phyloP scores from a whole-genome alignment of 163 green algal genomes.

The Scenedesmus sp. region DNA sequence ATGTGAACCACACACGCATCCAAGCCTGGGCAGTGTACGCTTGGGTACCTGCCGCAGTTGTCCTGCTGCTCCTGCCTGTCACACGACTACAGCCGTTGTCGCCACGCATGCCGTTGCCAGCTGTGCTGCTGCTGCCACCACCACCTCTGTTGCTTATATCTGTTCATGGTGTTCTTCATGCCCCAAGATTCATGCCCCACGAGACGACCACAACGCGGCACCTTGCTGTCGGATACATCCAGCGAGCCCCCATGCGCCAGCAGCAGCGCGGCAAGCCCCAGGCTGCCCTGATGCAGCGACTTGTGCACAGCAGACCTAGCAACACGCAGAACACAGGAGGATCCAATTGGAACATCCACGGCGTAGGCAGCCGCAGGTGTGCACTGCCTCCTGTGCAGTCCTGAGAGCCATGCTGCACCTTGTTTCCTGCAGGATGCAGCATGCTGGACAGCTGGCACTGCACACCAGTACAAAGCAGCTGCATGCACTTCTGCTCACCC shows the following conservation, averaged over 20 bases:
- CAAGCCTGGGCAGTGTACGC: no score
- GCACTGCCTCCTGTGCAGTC: neutral
- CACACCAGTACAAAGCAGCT: no score
- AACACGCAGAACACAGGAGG: neutral
- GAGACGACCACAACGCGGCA: constrained; percentile 27
- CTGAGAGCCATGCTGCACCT: neutral
- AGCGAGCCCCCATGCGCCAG: constrained; percentile 78
- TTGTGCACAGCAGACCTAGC: constrained; percentile 75
- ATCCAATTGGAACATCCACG: neutral
- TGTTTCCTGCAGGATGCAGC: neutral
- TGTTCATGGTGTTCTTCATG: no score
- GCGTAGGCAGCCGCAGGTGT: neutral
- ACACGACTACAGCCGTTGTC: neutral
- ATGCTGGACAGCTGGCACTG: no score
- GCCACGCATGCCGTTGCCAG: no score
- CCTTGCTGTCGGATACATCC: constrained; percentile 74
- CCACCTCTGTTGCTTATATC: neutral
- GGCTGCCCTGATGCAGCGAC: constrained; percentile 90
- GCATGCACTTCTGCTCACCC: no score
- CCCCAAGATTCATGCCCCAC: no score
- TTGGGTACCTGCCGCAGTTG: no score
- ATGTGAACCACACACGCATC: no score
- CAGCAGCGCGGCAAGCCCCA: constrained; percentile 75
- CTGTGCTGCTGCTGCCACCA: neutral
- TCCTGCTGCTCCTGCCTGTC: neutral